Evolutionary conservation across 495 filamentous ascomycete species (phyloP).

Genomic region (Podospora fimiseda): DNA sequence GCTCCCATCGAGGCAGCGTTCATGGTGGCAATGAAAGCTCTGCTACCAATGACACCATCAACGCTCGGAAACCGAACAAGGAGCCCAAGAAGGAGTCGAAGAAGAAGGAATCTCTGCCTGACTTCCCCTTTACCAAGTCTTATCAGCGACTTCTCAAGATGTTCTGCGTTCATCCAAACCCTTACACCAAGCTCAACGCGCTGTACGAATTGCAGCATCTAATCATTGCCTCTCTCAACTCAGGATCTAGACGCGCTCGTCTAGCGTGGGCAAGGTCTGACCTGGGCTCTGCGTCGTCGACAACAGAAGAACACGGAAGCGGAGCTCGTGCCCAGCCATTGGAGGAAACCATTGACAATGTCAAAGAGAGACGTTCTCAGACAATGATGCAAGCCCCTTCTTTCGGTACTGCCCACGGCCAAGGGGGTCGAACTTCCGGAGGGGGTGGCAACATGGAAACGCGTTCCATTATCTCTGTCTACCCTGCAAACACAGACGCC

Average conservation of each 20-base stretch:
- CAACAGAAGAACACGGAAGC: slow-evolving; percentile 25
- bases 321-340: slow-evolving; percentile 37
- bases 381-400: slow-evolving; percentile 36
- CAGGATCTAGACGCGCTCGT: slow-evolving; percentile 29
- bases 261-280: slow-evolving; percentile 34
- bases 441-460: slow-evolving; percentile 32
- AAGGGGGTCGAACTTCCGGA: slow-evolving; percentile 18
- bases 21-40: slow-evolving; percentile 35
- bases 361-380: slow-evolving; percentile 61
- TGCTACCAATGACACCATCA: slow-evolving; percentile 36
- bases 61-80: slow-evolving; percentile 25
- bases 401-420: slow-evolving; percentile 21
- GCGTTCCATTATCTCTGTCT: slow-evolving; percentile 37
- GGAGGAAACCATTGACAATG: slow-evolving; percentile 61
- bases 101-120: slow-evolving; percentile 38
- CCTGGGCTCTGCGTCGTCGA: slow-evolving; percentile 26
- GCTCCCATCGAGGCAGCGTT: slow-evolving; percentile 20
- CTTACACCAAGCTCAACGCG: slow-evolving; percentile 76
- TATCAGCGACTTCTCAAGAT: slow-evolving; percentile 76
- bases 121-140: slow-evolving; percentile 66
- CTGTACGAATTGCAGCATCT: slow-evolving; percentile 77
- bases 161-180: slow-evolving; percentile 87
- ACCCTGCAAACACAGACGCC: slow-evolving; percentile 55
- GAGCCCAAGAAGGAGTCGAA: slow-evolving; percentile 29
- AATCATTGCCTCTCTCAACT: slow-evolving; percentile 67